A percentile compares a stretch with the other conserved stretches of the same genome.
Evolutionary conservation across 306 rosid species (phyloP).

Genomic region (Prinsepia uniflora): DNA sequence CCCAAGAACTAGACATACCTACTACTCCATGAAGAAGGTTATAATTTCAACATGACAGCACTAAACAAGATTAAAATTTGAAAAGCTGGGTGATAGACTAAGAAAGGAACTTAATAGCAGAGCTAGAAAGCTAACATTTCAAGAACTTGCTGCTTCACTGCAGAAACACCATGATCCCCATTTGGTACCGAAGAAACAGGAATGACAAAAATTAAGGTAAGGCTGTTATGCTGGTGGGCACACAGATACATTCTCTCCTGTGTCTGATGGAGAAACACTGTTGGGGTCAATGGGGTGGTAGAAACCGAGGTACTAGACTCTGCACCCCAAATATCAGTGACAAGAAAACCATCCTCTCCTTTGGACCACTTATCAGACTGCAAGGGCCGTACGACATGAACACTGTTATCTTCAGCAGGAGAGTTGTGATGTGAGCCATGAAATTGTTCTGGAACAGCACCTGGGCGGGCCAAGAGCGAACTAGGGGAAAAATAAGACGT

Average conservation of each 20-base stretch:
- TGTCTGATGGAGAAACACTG: conserved; percentile 66
- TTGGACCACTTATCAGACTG: conserved; percentile 81
- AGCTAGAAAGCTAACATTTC: conserved; percentile 67
- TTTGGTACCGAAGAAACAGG: conserved; percentile 66
- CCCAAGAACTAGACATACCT: no score
- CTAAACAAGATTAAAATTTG: not conserved
- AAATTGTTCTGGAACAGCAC: conserved; percentile 49
- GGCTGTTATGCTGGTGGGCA: conserved; percentile 80
- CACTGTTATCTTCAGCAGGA: conserved; percentile 38
- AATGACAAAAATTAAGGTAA: conserved; percentile 69
- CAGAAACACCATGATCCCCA: conserved; percentile 78
- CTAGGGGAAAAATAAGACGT: conserved; percentile 43
- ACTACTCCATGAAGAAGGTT: not conserved
- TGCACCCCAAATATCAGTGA: conserved; percentile 90
- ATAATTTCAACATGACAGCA: not conserved
- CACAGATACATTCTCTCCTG: conserved; percentile 83
- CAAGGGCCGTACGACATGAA: conserved; percentile 67
- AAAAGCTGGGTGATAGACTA: conserved; percentile 9
- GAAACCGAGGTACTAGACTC: conserved; percentile 54
- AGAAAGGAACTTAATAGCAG: conserved; percentile 6
- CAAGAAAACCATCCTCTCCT: conserved; percentile 89
- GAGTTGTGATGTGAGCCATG: conserved; percentile 44
- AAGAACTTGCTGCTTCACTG: conserved; percentile 66
- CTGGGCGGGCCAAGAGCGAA: conserved; percentile 42
- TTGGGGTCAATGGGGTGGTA: conserved; percentile 77